Base-by-base conservation (phyloP, 2,329 filamentous ascomycete genomes). In the Aureobasidium subglaciale region DNA sequence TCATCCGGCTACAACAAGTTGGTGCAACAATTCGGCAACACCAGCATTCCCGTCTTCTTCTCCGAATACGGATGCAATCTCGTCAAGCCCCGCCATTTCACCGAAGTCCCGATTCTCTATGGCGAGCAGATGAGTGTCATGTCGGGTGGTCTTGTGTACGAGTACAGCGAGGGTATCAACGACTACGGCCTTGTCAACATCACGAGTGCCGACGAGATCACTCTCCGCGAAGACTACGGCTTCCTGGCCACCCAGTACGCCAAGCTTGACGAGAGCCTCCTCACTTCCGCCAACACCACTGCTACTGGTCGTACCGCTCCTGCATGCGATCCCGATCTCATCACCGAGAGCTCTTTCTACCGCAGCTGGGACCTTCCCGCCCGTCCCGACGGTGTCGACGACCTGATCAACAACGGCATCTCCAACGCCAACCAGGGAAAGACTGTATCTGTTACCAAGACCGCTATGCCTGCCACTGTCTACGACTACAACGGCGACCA, bases 91-190 rank as follows among this genome's bases (percentile, higher is more conserved):
- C 55, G 45, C 35, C 53, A 35, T 15, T 57, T 56, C 35, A 40
- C 42, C 35, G 87, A 90, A 71, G 83, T 88, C 13, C 75, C 74
- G 55, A 75, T 82, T 61, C 82, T 90, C 61, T 90, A 90, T 69
- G 78, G 85, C 56, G 61, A 75, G 34, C 61, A 88, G 59, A 88
- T 90, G 84, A 83, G 73, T 16, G 74, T 82, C 56, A 83, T 90
- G 65, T 84, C 82, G 53, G 87, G 87, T 60, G 86, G 86, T 61
- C 76, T 90, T 41, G 86, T 90, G 42, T 90, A 90, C 74, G 86
- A 90, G 70, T 90, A 81, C 68, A 82, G 81, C 2, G 78, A 88
- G 70, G 87, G 89, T 68, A 70, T 71, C 40, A 85, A 85, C 67
- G 66, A 76, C 58, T 77, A 70, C 59, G 74, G 74, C 40, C 65